Percentiles rank a stretch among this genome's conserved stretches.
Conservation (phyloP, 257 asterid species). For the Primulina huaijiensis region DNA sequence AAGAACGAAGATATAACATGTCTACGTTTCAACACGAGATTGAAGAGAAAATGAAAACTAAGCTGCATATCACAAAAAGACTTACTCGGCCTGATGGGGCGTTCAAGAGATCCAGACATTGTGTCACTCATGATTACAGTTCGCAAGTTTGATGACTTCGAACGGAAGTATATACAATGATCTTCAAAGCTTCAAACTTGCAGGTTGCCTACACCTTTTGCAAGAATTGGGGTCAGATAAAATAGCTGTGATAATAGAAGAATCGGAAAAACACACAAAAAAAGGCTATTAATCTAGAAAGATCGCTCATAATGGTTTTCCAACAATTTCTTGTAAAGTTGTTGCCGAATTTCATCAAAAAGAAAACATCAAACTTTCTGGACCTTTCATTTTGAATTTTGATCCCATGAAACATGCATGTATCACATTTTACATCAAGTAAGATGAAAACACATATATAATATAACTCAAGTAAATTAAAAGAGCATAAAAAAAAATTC, state of each 20-base stretch:
- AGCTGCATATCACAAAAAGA: background rate
- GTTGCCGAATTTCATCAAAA: background rate
- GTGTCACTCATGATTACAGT: slow-evolving; percentile 39
- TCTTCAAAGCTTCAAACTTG: slow-evolving; percentile 5
- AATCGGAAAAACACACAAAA: too few relatives aligned
- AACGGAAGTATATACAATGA: background rate
- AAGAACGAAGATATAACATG: background rate
- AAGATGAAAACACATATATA: too few relatives aligned
- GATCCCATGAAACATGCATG: background rate
- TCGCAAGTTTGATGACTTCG: slow-evolving; percentile 5
- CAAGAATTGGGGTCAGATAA: background rate
- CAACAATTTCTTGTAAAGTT: background rate
- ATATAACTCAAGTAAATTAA: background rate
- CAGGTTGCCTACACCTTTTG: slow-evolving; percentile 26
- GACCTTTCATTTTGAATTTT: background rate
- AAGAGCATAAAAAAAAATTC: background rate
- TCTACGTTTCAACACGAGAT: background rate
- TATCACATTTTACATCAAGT: background rate
- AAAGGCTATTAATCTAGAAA: background rate
- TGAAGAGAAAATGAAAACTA: background rate
- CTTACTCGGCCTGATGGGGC: slow-evolving; percentile 35
- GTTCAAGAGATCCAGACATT: slow-evolving; percentile 43
- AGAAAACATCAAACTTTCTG: background rate
- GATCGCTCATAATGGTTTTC: background rate
- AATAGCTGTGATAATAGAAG: background rate